These are phyloP conservation scores for Pichia rugopelliculosa DNA, from an alignment of 805 yeast genomes.

Conservation along the genomic window DNA sequence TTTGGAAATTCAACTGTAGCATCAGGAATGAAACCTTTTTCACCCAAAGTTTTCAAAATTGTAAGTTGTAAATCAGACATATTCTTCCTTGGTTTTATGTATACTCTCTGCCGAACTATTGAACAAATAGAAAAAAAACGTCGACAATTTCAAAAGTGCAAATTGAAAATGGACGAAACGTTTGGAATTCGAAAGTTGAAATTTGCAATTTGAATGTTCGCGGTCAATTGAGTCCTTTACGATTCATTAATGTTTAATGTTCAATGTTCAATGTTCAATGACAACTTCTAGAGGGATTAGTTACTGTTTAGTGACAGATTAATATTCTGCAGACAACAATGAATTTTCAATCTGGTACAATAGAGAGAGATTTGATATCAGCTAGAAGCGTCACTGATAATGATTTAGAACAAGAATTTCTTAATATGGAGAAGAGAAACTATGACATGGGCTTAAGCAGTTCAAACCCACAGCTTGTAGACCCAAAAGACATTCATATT, in stretches of 20 bases:
- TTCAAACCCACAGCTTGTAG: not conserved
- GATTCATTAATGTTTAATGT: not conserved
- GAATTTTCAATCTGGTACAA: slow-evolving; percentile 6
- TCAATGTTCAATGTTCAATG: too few species aligned
- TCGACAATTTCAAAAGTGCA: not conserved
- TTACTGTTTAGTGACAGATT: too few species aligned
- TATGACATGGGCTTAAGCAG: not conserved
- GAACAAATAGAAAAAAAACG: not conserved
- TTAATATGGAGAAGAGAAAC: slow-evolving; percentile 16
- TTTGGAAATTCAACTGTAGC: slow-evolving; percentile 62
- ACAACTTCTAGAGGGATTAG: too few species aligned
- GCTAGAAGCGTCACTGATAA: slow-evolving; percentile 11
- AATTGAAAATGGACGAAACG: not conserved
- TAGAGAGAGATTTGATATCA: slow-evolving; percentile 1
- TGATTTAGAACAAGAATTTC: slow-evolving; percentile 19
- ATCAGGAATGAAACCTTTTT: slow-evolving; percentile 56
- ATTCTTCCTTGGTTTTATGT: not conserved
- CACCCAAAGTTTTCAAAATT: slow-evolving; percentile 59
- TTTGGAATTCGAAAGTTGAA: not conserved
- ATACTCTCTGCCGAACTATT: not conserved
- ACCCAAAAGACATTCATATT: slow-evolving; percentile 2
- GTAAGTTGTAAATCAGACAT: slow-evolving; percentile 66
- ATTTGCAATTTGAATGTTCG: not conserved
- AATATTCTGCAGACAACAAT: not conserved
- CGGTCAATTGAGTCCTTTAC: too few species aligned